Evolutionary conservation across 1,284 basidiomycete genomes (phyloP), one percentile per base, ranked within the genome.

Genomic region (Flammula alnicola): DNA sequence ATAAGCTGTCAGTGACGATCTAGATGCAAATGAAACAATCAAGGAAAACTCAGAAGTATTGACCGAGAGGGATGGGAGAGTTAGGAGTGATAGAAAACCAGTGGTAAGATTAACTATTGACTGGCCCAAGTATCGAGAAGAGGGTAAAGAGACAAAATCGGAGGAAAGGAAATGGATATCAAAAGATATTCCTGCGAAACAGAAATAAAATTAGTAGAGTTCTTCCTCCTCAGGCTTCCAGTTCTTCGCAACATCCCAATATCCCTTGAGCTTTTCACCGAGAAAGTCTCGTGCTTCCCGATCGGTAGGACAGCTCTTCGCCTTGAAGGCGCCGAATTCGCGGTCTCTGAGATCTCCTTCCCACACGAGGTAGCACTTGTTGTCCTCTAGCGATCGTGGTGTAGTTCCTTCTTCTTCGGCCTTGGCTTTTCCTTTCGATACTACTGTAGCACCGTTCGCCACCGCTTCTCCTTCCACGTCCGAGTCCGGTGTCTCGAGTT

Each of bases 241-340:
- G 61, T 88, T 88, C 82, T 95, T 97, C 26, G 94, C 88, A 66
- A 93, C 81, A 68, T 98, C 96, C 95, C 95, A 98, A 65, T 94
- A 92, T 0, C 92, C 89, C 32, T 87, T 85, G 69, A 93, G 70
- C 73, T 87, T 92, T 51, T 81, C 76, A 0, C 94, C 95, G 29
- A 98, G 75, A 43, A 83, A 77, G 61, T 97, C 93, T 70, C 92
- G 92, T 5, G 93, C 96, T 38, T 84, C 77, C 17, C 78, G 71
- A 68, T 99, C 96, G 5, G 88, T 91, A 39, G 93, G 93, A 57
- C 90, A 94, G 51, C 84, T 88, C 70, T 86, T 88, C 27, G 89
- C 85, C 63, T 88, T 89, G 72, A 97, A 95, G 43, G 77, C 78
- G 61, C 74, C 85, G 69, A 95, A 98, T 29, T 81, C 76, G 27